Evolutionary conservation across 2,329 filamentous ascomycete genomes (phyloP), one percentile per base, ranked within the genome.

Genomic region (Xylaria sp.): DNA sequence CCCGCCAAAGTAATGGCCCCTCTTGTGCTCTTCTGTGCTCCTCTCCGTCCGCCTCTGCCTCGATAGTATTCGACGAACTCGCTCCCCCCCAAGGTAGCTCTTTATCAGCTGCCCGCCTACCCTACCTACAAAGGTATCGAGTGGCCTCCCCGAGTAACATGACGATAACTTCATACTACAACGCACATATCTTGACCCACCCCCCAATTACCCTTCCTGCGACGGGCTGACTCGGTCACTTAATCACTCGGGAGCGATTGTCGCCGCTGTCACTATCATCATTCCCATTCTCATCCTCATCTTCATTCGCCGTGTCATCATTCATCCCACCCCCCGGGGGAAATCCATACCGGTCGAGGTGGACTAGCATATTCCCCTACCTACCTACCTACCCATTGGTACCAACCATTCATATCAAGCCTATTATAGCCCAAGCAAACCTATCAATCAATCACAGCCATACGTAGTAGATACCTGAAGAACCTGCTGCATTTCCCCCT

Each of bases 221-320:
- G 44, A 70, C 69, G 59, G 69, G 67, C 67, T 69, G 69, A 72
- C 69, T 69, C 66, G 61, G 62, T 66, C 58, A 61, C 54, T 56
- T 51, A 72, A 63, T 34, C 58, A 8, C 54, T 34, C 61, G 39
- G 48, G 61, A 60, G 39, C 25, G 23, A 62, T 55, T 46, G 23
- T n/a, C 46, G 51, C 39, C 23, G 44, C 57, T 15, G 54, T 20
- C 25, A 28, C 41, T 41, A 58, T 20, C 46, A 8, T 23, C 52
- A 57, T 39, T 55, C 46, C 23, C 60, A 63, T 55, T 44, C 37
- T 50, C 46, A 60, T 41, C 13, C 31, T 25, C 59, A 48, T 55
- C 39, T 23, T 12, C 52, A 50, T 56, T 28, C 10, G 15, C 39
- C 34, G 37, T 31, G 9, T 60, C 54, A 48, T 64, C 60, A 54